phyloP scores from a whole-genome alignment of 164 flowering plant genomes.

The Chloranthus sessilifolius region DNA sequence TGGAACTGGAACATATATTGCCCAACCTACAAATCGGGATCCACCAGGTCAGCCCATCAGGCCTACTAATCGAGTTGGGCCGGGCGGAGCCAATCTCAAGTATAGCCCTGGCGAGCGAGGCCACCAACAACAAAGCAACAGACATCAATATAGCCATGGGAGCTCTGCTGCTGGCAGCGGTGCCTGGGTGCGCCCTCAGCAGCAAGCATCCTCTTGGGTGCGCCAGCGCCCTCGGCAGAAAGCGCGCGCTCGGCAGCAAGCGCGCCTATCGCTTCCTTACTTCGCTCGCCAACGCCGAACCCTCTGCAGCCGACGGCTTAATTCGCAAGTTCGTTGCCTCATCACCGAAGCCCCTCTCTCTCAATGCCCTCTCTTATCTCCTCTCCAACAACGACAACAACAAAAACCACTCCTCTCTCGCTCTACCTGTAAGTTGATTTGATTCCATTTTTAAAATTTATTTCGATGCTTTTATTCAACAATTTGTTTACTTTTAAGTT shows the following conservation, averaged over 20 bases:
- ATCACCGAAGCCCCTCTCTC: slow-evolving; percentile 53
- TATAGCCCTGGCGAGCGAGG: no score
- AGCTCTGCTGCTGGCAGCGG: slow-evolving; percentile 1
- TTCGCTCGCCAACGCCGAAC: slow-evolving; percentile 34
- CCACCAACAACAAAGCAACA: no score
- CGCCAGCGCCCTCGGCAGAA: slow-evolving; percentile 12
- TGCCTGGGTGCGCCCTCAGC: neutral
- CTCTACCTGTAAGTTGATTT: slow-evolving; percentile 51
- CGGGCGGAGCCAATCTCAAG: no score
- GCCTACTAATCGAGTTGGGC: no score
- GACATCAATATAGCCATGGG: no score
- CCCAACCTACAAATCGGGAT: no score
- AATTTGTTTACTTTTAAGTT: neutral
- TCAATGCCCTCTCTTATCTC: slow-evolving; percentile 58
- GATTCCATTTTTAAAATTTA: neutral
- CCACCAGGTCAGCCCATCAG: no score
- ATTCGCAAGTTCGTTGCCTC: slow-evolving; percentile 61
- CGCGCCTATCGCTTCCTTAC: slow-evolving; percentile 53
- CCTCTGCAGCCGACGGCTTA: slow-evolving; percentile 30
- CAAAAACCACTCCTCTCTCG: slow-evolving; percentile 41
- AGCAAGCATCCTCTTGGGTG: slow-evolving; percentile 4
- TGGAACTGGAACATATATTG: no score
- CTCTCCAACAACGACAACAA: slow-evolving; percentile 41
- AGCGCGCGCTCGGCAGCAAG: no score
- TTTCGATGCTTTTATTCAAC: neutral